Conservation (phyloP, 108 stramenopile species). For the Nannochloropsis oceanica region DNA sequence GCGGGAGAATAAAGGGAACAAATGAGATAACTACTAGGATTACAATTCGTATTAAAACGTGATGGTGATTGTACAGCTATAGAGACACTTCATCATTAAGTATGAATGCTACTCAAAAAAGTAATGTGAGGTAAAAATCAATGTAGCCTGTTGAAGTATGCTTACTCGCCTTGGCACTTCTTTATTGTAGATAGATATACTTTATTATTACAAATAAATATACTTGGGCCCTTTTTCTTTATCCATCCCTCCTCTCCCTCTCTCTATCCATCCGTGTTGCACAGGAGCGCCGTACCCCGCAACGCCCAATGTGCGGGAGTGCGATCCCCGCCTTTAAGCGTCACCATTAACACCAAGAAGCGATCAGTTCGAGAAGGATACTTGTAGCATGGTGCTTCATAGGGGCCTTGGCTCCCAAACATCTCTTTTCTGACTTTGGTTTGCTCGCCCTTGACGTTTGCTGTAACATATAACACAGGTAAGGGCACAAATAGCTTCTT, state of each 20-base stretch:
- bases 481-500: conserved; percentile 56
- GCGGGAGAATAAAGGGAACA: too few relatives aligned
- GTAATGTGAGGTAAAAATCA: too few relatives aligned
- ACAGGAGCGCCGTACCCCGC: conserved; percentile 53
- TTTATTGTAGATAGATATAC: too few relatives aligned
- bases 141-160: too few relatives aligned
- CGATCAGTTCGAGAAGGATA: conserved; percentile 59
- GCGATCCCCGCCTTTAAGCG: conserved; percentile 48
- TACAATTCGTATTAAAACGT: too few relatives aligned
- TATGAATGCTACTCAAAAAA: too few relatives aligned
- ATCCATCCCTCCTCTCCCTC: not conserved
- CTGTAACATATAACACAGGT: conserved; percentile 59
- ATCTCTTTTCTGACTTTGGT: conserved; percentile 38
- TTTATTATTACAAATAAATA: too few relatives aligned
- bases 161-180: too few relatives aligned
- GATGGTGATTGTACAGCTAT: too few relatives aligned
- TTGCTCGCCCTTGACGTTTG: conserved; percentile 44
- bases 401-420: conserved; percentile 36
- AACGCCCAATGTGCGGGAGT: conserved; percentile 56
- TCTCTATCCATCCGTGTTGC: conserved; percentile 41
- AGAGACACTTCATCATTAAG: too few relatives aligned
- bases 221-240: too few relatives aligned
- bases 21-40: too few relatives aligned
- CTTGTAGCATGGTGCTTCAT: conserved; percentile 70
- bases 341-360: conserved; percentile 57